Conservation (phyloP, 495 filamentous ascomycete genomes). For the Daldinia concentrica region DNA sequence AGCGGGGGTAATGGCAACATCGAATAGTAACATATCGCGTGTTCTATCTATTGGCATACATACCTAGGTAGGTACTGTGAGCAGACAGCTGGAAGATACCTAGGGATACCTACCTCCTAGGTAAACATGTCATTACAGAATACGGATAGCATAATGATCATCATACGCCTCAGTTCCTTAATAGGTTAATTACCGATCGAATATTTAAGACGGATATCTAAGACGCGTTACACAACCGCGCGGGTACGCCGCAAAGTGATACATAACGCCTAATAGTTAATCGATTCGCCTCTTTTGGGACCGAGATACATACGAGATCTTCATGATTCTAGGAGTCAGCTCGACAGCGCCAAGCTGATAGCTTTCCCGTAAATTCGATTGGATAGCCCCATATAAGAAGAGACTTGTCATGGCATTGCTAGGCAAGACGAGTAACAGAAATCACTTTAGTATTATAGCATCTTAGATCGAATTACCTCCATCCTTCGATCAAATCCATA, state of each 20-base stretch:
- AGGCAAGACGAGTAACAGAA: conserved; percentile 12
- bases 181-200: conserved; percentile 4
- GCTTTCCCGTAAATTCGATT: conserved; percentile 2
- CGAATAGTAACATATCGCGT: background rate
- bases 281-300: conserved; percentile 23
- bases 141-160: background rate
- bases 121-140: background rate
- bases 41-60: background rate
- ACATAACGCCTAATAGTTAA: conserved; percentile 4
- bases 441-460: conserved; percentile 10
- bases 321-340: conserved; percentile 16
- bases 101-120: too few relatives aligned
- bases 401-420: conserved; percentile 18
- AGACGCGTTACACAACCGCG: conserved; percentile 21
- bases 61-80: too few relatives aligned
- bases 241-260: conserved; percentile 10
- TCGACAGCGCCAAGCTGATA: conserved; percentile 2
- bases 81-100: background rate
- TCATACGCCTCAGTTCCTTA: conserved; percentile 7
- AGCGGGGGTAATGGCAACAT: background rate
- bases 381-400: conserved; percentile 6
- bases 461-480: conserved; percentile 38
- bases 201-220: background rate
- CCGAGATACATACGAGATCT: conserved; percentile 17
- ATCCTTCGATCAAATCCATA: conserved; percentile 18